These are phyloP conservation scores for Calonectria ilicicola DNA, from an alignment of 2,329 filamentous ascomycete species.

Conservation along the genomic window DNA sequence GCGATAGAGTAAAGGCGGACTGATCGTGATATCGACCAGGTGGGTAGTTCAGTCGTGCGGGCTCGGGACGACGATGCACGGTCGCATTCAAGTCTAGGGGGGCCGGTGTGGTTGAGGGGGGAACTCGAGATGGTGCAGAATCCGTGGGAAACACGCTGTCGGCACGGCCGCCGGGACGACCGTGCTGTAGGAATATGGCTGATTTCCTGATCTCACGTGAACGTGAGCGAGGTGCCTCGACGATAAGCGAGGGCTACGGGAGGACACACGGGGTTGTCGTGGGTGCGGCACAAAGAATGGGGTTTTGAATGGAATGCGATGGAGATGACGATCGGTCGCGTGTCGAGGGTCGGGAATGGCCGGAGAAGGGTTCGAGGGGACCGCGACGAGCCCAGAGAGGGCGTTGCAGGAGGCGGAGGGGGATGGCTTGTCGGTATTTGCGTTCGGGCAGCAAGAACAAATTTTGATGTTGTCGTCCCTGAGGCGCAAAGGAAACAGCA, in stretches of 20 bases:
- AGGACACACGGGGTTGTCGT: constrained; percentile 31
- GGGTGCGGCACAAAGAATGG: constrained; percentile 26
- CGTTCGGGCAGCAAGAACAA: constrained; percentile 31
- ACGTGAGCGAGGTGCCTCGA: constrained; percentile 34
- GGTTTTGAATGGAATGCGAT: constrained; percentile 19
- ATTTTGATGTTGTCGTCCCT: constrained; percentile 40
- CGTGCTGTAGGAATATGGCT: constrained; percentile 50
- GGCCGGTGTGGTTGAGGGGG: constrained; percentile 38
- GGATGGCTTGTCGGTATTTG: constrained; percentile 15
- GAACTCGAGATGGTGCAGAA: constrained; percentile 54
- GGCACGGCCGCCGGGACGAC: constrained; percentile 61
- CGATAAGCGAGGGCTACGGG: constrained; percentile 24
- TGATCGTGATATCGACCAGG: constrained; percentile 29
- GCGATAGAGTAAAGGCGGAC: constrained; percentile 35
- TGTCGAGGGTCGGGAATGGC: constrained; percentile 7
- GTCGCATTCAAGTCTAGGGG: constrained; percentile 46
- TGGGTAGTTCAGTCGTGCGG: constrained; percentile 37
- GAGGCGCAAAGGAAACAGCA: constrained; percentile 36
- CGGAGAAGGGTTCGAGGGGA: not conserved
- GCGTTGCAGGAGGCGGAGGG: not conserved
- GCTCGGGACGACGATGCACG: constrained; percentile 44
- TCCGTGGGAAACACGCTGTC: constrained; percentile 59
- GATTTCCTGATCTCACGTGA: constrained; percentile 37
- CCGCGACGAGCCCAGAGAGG: not conserved
- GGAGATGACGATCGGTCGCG: not conserved